phyloP scores from a whole-genome alignment of 1,284 basidiomycete genomes.

The Tranzscheliella williamsii region DNA sequence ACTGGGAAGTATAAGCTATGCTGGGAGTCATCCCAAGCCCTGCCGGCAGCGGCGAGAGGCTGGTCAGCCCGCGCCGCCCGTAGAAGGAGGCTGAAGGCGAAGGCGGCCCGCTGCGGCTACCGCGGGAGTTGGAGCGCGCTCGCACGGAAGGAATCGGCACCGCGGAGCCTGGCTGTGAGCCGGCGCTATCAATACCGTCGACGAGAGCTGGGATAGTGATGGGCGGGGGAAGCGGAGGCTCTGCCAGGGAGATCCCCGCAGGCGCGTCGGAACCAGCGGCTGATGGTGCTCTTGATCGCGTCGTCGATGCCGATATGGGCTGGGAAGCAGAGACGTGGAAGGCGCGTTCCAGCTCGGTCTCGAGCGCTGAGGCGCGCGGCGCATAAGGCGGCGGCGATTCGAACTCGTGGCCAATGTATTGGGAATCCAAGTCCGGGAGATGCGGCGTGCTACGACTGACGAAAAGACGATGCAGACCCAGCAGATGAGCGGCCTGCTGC shows the following conservation, averaged over 20 bases:
- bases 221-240: slow-evolving; percentile 31
- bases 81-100: slow-evolving; percentile 38
- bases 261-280: too few species aligned
- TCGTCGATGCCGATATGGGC: too few species aligned
- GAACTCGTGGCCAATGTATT: slow-evolving; percentile 23
- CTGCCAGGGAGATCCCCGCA: not conserved
- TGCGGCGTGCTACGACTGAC: slow-evolving; percentile 36
- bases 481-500: slow-evolving; percentile 29
- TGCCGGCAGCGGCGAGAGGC: slow-evolving; percentile 25
- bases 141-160: slow-evolving; percentile 5
- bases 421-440: slow-evolving; percentile 27
- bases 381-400: slow-evolving; percentile 37
- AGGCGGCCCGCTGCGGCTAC: slow-evolving; percentile 33
- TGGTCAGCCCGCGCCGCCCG: slow-evolving; percentile 26
- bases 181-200: not conserved
- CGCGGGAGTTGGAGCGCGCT: slow-evolving; percentile 20
- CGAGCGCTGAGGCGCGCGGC: slow-evolving; percentile 18
- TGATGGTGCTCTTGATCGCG: too few species aligned
- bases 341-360: slow-evolving; percentile 29
- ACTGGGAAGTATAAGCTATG: slow-evolving; percentile 8
- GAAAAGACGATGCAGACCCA: slow-evolving; percentile 32
- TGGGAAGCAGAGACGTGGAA: too few species aligned
- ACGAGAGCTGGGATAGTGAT: slow-evolving; percentile 18
- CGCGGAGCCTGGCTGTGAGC: not conserved
- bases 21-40: slow-evolving; percentile 35